Conservation (phyloP, 2,329 filamentous ascomycete species). For the Penicillium crustosum region DNA sequence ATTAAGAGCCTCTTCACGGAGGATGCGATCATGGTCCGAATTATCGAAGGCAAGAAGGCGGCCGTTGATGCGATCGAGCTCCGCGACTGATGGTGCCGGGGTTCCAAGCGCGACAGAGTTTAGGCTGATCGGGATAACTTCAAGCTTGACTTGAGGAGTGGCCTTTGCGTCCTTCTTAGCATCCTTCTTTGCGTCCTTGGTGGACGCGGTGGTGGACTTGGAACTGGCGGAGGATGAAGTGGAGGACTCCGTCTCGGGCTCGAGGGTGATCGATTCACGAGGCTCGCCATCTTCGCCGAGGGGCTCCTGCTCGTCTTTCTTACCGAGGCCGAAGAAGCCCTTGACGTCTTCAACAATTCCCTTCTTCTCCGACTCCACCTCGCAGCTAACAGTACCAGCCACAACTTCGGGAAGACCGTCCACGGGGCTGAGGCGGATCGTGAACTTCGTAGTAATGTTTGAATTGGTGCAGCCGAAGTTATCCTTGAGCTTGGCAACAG, state of each 20-base stretch:
- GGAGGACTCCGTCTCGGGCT: conserved; percentile 49
- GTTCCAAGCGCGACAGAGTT: conserved; percentile 48
- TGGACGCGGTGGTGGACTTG: conserved; percentile 52
- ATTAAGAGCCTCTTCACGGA: conserved; percentile 85
- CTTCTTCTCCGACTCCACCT: conserved; percentile 72
- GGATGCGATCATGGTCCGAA: conserved; percentile 74
- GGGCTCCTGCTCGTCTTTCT: conserved; percentile 76
- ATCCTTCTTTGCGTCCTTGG: conserved; percentile 42
- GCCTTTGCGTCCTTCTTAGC: conserved; percentile 28
- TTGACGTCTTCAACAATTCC: conserved; percentile 93
- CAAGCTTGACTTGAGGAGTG: conserved; percentile 47
- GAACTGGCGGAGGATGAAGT: conserved; percentile 45
- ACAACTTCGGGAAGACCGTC: conserved; percentile 78
- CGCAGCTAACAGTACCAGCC: conserved; percentile 78
- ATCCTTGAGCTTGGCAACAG: conserved; percentile 73
- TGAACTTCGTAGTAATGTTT: conserved; percentile 78
- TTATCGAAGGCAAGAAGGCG: conserved; percentile 80
- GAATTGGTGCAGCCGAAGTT: conserved; percentile 73
- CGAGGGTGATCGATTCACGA: conserved; percentile 50
- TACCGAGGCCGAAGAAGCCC: conserved; percentile 92
- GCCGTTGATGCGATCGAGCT: conserved; percentile 58
- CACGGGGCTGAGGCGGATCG: conserved; percentile 67
- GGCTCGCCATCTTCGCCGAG: conserved; percentile 61
- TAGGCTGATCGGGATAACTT: conserved; percentile 55
- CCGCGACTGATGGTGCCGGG: conserved; percentile 35